phyloP scores from a whole-genome alignment of 78 protist species.

The Dictyostelium purpureum region DNA sequence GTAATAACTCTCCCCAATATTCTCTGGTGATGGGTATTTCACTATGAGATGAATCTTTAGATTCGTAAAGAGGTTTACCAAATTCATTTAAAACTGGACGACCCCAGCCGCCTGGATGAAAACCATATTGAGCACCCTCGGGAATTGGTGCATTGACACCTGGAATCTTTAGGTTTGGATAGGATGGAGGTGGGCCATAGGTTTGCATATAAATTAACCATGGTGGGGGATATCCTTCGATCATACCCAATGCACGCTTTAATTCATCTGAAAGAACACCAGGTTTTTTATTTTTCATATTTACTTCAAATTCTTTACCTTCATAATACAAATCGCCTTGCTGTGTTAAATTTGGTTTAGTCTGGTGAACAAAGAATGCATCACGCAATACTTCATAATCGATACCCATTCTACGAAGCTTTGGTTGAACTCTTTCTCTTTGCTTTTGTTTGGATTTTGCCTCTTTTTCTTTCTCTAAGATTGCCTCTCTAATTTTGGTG shows the following conservation, averaged over 20 bases:
- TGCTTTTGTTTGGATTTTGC: slow-evolving; percentile 82
- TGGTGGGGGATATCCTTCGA: slow-evolving; percentile 96
- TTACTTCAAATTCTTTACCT: slow-evolving; percentile 91
- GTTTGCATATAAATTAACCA: slow-evolving; percentile 99
- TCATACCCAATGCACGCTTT: slow-evolving; percentile 93
- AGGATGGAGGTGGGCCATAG: slow-evolving; percentile 98
- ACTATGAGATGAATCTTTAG: slow-evolving; percentile 13
- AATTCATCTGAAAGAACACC: slow-evolving; percentile 89
- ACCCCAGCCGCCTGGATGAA: slow-evolving; percentile 97
- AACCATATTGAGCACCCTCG: slow-evolving; percentile 91
- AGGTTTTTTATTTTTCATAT: slow-evolving; percentile 82
- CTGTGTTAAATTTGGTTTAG: slow-evolving; percentile 84
- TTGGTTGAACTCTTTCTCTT: slow-evolving; percentile 86
- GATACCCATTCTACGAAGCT: slow-evolving; percentile 93
- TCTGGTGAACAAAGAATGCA: slow-evolving; percentile 97
- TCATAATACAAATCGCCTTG: slow-evolving; percentile 94
- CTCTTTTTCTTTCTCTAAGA: slow-evolving; percentile 75
- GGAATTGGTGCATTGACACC: slow-evolving; percentile 99
- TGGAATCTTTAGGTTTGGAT: slow-evolving; percentile 95
- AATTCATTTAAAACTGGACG: slow-evolving; percentile 93
- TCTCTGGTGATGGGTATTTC: neutral
- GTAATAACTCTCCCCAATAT: slow-evolving; percentile 84
- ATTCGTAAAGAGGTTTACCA: slow-evolving; percentile 94
- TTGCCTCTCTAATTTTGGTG: slow-evolving; percentile 90
- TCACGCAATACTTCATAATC: slow-evolving; percentile 97